Evolutionary conservation across 164 flowering plant species (phyloP).

Genomic region (Dillenia suffruticosa): DNA sequence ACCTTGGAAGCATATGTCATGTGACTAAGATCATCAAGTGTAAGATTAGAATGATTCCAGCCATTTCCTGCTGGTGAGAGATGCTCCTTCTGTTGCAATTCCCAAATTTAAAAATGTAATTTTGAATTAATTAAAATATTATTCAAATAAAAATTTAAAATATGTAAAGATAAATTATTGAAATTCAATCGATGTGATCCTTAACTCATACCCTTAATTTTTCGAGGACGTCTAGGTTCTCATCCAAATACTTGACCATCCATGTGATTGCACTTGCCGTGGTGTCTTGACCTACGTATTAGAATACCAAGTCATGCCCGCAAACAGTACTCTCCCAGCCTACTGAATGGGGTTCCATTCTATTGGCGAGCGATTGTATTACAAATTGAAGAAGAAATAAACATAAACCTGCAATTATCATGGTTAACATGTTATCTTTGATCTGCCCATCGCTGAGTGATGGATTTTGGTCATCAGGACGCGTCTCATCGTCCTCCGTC

Average conservation of each 20-base stretch:
- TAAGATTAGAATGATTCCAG: conserved; percentile 21
- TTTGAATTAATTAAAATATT: not conserved
- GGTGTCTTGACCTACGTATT: conserved; percentile 52
- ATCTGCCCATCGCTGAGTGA: conserved; percentile 46
- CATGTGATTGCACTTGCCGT: conserved; percentile 77
- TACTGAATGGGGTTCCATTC: not conserved
- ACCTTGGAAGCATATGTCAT: conserved; percentile 71
- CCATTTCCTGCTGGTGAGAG: conserved; percentile 17
- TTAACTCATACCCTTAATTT: conserved; percentile 31
- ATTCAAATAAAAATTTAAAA: not conserved
- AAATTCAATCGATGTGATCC: not conserved
- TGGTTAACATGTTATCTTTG: conserved; percentile 56
- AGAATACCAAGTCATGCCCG: not conserved
- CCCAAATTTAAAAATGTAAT: not conserved
- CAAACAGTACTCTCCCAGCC: not conserved
- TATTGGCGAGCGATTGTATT: too few relatives aligned
- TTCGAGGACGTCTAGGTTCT: conserved; percentile 43
- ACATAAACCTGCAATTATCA: conserved; percentile 57
- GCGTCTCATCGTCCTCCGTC: conserved; percentile 3
- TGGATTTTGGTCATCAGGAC: conserved; percentile 2
- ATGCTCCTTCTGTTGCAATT: conserved; percentile 38
- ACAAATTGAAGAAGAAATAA: too few relatives aligned
- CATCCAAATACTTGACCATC: conserved; percentile 75
- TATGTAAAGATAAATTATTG: too few relatives aligned
- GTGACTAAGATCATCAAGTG: conserved; percentile 39